Percentiles rank a stretch among this genome's conserved stretches.
phyloP scores from a whole-genome alignment of 1,284 basidiomycete genomes.

The Pisolithus thermaeus region DNA sequence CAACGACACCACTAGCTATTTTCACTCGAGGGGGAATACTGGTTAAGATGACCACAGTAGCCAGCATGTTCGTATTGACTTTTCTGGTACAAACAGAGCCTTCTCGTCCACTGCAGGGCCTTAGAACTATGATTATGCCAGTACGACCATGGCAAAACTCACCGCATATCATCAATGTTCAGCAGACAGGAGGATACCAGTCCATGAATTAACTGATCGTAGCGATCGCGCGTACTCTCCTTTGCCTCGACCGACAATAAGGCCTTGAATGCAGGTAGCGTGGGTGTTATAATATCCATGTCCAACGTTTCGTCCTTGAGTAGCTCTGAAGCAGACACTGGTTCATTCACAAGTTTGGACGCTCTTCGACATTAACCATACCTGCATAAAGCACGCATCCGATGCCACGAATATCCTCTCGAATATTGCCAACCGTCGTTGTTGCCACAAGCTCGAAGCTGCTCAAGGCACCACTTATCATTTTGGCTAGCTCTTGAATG shows the following conservation, averaged over 20 bases:
- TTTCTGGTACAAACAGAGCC: slow-evolving; percentile 78
- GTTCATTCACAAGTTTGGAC: background rate
- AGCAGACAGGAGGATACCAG: slow-evolving; percentile 80
- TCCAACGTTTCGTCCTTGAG: slow-evolving; percentile 80
- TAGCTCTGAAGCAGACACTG: slow-evolving; percentile 46
- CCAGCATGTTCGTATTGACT: slow-evolving; percentile 87
- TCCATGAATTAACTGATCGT: slow-evolving; percentile 71
- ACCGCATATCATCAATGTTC: slow-evolving; percentile 92
- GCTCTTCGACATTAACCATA: slow-evolving; percentile 26
- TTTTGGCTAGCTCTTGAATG: slow-evolving; percentile 44
- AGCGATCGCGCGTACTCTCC: slow-evolving; percentile 37
- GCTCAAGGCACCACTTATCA: slow-evolving; percentile 65
- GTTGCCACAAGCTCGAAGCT: slow-evolving; percentile 63
- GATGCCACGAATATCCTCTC: slow-evolving; percentile 76
- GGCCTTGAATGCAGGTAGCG: slow-evolving; percentile 72
- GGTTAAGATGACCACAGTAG: slow-evolving; percentile 82
- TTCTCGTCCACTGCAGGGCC: slow-evolving; percentile 58
- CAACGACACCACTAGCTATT: slow-evolving; percentile 72
- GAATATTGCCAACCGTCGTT: slow-evolving; percentile 48
- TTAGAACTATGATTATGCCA: slow-evolving; percentile 1
- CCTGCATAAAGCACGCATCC: slow-evolving; percentile 79
- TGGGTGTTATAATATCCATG: slow-evolving; percentile 74
- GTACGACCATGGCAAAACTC: slow-evolving; percentile 19
- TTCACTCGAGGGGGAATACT: slow-evolving; percentile 64
- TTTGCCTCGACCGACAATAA: slow-evolving; percentile 54